phyloP scores from a whole-genome alignment of 306 rosid species.

The Prunus armeniaca region DNA sequence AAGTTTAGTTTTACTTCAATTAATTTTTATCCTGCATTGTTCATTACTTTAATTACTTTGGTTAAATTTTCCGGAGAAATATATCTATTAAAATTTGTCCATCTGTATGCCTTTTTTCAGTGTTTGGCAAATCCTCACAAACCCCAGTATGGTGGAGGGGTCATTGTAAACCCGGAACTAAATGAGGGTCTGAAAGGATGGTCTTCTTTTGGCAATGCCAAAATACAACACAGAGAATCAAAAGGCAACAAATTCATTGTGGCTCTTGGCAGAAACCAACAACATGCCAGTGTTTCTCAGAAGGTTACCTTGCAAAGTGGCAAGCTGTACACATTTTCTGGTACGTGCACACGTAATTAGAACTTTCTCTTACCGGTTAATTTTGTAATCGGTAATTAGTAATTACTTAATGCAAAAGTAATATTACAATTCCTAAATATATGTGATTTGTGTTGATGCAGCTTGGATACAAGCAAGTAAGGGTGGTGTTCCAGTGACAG shows the following conservation, averaged over 20 bases:
- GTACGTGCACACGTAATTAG: conserved; percentile 22
- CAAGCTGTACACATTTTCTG: conserved; percentile 56
- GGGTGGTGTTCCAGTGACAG: conserved; percentile 36
- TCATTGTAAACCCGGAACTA: conserved; percentile 57
- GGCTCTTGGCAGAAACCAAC: conserved; percentile 45
- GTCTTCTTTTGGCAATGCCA: conserved; percentile 45
- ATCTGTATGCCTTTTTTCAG: conserved; percentile 23
- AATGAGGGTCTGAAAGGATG: conserved; percentile 58
- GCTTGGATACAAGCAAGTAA: conserved; percentile 59
- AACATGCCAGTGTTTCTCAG: conserved; percentile 48
- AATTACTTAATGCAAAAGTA: no score
- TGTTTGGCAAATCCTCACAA: conserved; percentile 49
- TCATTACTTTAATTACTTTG: background rate
- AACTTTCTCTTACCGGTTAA: no score
- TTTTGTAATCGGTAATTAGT: no score
- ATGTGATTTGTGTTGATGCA: background rate
- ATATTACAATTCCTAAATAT: background rate
- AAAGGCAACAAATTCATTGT: conserved; percentile 53
- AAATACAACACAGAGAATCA: conserved; percentile 43
- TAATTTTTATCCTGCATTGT: background rate
- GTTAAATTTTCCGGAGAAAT: background rate
- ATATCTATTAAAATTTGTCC: background rate
- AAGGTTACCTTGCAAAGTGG: conserved; percentile 32
- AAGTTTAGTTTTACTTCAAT: conserved; percentile 2
- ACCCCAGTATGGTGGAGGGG: conserved; percentile 69